Evolutionary conservation across 2,329 filamentous ascomycete species (phyloP), one percentile per base, ranked within the genome.

Genomic region (Huntiella bhutanensis): DNA sequence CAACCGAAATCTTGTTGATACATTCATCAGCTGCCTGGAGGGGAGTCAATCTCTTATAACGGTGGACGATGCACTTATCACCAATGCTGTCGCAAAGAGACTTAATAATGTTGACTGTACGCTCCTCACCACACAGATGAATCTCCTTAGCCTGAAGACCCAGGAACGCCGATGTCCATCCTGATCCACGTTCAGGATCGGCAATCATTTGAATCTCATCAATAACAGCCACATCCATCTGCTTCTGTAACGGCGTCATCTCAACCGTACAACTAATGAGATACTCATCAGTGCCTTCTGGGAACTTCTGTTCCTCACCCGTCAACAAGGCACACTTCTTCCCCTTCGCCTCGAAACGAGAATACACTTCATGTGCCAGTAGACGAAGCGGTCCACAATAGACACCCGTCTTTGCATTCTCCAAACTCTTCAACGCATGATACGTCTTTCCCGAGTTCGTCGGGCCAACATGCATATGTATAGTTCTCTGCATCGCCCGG

Each of bases 391-490:
- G 91, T 0, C 92, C 91, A 3, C 88, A 85, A 58, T 96, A 98
- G 43, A 94, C 77, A 35, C 91, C 91, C 6, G 68, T 71, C 28
- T 77, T 70, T 2, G 80, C 79, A 43, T 74, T 68, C 58, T 95
- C 84, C 8, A 98, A 69, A 10, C 81, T 77, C 62, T 93, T 80
- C 52, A 98, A 64, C 1, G 91, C 92, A 58, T 86, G 81, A 58
- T 96, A 98, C 0, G 92, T 98, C 67, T 98, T 98, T 48, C 91
- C 91, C 1, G 91, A 96, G 60, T 98, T 98, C 2, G 91, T 98
- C 1, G 91, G 91, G 0, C 91, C 91, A 43, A 98, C 86, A 55
- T 98, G 91, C 15, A 98, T 67, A 63, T 96, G 85, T 36, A 98
- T 72, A 0, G 76, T 88, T 39, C 91, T 72, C 56, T 87, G 82